Evolutionary conservation across 345 rosid genomes (phyloP).

Genomic region (Raphanus sativus): DNA sequence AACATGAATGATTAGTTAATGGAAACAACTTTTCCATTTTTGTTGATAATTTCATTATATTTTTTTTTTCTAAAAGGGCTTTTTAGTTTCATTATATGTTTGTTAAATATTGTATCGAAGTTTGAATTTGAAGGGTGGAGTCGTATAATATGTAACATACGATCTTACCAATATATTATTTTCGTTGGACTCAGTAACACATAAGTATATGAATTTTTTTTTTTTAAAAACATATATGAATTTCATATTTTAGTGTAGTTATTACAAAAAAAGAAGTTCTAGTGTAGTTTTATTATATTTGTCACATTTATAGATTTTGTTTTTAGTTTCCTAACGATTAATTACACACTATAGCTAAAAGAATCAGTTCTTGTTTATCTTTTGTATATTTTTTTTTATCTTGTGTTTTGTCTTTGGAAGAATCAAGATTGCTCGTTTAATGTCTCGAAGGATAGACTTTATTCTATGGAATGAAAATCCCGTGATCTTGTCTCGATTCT

Average conservation of each 20-base stretch:
- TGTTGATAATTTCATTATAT: background rate
- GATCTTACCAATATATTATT: background rate
- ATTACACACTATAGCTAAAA: background rate
- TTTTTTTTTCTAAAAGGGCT: too few species aligned
- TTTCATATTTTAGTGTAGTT: background rate
- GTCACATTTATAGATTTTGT: background rate
- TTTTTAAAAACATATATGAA: background rate
- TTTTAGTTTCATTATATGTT: background rate
- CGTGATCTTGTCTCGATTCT: slow-evolving; percentile 30
- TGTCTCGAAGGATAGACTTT: slow-evolving; percentile 6
- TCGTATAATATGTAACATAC: background rate
- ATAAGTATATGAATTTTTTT: background rate
- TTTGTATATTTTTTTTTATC: too few species aligned
- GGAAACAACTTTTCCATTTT: background rate
- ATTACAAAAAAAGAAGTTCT: too few species aligned
- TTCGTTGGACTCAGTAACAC: background rate
- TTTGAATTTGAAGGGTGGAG: background rate
- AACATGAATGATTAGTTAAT: slow-evolving; percentile 17
- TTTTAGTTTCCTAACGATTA: background rate
- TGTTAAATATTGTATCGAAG: background rate
- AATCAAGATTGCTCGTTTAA: slow-evolving; percentile 26
- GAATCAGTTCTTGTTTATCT: background rate
- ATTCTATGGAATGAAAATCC: slow-evolving; percentile 31
- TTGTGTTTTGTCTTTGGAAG: background rate
- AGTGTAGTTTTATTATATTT: background rate